These are phyloP conservation scores for Zoysia pacifica DNA, from an alignment of 176 grass and related monocot species.

Conservation along the genomic window DNA sequence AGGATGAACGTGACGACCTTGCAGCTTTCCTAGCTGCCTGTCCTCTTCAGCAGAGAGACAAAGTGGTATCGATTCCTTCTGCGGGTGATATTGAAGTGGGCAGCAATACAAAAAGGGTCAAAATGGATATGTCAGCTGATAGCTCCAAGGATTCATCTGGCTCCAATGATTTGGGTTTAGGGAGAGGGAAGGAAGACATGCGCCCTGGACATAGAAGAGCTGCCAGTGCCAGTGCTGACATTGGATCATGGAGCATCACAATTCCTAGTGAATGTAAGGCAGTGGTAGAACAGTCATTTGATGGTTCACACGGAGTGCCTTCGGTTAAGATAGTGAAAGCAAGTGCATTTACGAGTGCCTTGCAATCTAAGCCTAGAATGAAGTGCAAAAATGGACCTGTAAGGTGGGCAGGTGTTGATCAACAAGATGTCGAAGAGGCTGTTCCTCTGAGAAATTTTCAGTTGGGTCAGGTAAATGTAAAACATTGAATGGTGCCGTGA, in stretches of 20 bases:
- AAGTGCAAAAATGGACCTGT: slow-evolving; percentile 68
- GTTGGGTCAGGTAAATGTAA: slow-evolving; percentile 51
- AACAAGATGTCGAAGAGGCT: slow-evolving; percentile 49
- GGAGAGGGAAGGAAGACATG: slow-evolving; percentile 41
- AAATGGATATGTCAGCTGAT: slow-evolving; percentile 57
- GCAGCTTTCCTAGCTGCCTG: slow-evolving; percentile 62
- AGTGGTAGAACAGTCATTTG: slow-evolving; percentile 53
- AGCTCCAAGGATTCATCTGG: slow-evolving; percentile 56
- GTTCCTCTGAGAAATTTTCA: slow-evolving; percentile 63
- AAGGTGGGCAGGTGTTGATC: slow-evolving; percentile 55
- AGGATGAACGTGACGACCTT: slow-evolving; percentile 75
- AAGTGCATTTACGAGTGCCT: slow-evolving; percentile 47
- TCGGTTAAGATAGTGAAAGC: slow-evolving; percentile 63
- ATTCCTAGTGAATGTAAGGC: slow-evolving; percentile 65
- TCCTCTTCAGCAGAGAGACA: slow-evolving; percentile 43
- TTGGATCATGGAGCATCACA: slow-evolving; percentile 64
- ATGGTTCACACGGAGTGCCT: slow-evolving; percentile 43
- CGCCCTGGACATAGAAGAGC: slow-evolving; percentile 54
- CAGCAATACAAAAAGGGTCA: slow-evolving; percentile 43
- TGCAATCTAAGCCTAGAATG: slow-evolving; percentile 62
- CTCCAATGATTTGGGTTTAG: slow-evolving; percentile 49
- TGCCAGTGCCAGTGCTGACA: slow-evolving; percentile 73
- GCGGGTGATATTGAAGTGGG: slow-evolving; percentile 43
- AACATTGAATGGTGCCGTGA: slow-evolving; percentile 24
- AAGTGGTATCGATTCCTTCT: slow-evolving; percentile 40